Conservation (phyloP, 208 protist species). For the Balamuthia mandrillaris region DNA sequence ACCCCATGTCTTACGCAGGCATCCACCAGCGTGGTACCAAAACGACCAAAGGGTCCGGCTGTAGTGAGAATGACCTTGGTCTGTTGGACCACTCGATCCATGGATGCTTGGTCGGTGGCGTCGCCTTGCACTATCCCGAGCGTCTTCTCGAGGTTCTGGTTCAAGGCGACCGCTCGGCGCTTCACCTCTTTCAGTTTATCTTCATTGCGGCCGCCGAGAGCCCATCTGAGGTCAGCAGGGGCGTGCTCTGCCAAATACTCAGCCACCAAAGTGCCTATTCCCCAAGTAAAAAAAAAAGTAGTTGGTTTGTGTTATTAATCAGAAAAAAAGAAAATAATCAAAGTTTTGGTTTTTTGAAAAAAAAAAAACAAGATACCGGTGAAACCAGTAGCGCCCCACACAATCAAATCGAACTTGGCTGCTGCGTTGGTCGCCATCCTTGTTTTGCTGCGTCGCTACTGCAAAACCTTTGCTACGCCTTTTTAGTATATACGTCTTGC, state of each 20-base stretch:
- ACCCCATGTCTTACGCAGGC: constrained; percentile 53
- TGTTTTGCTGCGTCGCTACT: too few species aligned
- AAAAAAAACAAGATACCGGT: too few species aligned
- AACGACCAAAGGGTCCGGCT: constrained; percentile 46
- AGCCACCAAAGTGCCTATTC: constrained; percentile 51
- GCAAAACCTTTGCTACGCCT: too few species aligned
- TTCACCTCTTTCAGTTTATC: constrained; percentile 15
- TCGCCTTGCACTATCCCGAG: background rate
- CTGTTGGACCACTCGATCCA: background rate
- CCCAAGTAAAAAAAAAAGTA: too few species aligned
- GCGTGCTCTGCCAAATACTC: constrained; percentile 49
- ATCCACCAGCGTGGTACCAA: constrained; percentile 47
- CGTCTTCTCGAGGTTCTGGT: background rate
- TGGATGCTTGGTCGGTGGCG: background rate
- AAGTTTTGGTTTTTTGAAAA: too few species aligned
- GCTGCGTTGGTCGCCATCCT: too few species aligned
- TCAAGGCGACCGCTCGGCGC: background rate
- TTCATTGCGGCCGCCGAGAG: constrained; percentile 55
- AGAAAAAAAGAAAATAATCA: too few species aligned
- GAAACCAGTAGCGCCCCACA: constrained; percentile 65
- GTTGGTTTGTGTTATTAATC: too few species aligned
- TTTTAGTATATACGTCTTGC: too few species aligned
- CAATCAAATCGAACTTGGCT: constrained; percentile 58
- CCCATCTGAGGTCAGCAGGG: constrained; percentile 51
- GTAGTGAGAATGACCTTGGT: constrained; percentile 21